Percentiles rank a stretch among this genome's conserved stretches.
Conservation (phyloP, 2,329 filamentous ascomycete genomes). For the Colletotrichum tofieldiae region DNA sequence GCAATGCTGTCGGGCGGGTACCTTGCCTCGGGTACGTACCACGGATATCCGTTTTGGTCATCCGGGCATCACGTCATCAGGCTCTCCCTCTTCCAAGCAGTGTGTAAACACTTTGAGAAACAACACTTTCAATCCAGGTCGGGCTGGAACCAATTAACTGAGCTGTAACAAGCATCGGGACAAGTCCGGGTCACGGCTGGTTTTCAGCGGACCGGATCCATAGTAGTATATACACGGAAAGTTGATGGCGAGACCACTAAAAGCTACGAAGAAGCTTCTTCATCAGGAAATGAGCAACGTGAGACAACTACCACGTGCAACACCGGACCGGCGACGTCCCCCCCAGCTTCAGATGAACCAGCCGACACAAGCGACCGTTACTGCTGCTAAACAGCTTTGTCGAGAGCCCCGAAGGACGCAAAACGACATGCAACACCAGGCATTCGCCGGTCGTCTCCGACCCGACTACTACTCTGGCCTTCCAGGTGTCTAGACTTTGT, state of each 20-base stretch:
- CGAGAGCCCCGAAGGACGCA: neutral
- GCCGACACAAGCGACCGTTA: too few relatives aligned
- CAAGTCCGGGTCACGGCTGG: neutral
- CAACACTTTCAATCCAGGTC: neutral
- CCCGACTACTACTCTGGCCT: conserved; percentile 42
- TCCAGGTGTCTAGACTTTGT: too few relatives aligned
- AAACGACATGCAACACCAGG: conserved; percentile 39
- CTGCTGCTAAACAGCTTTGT: neutral
- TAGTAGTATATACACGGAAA: neutral
- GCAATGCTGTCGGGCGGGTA: conserved; percentile 11
- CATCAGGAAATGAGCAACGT: conserved; percentile 1
- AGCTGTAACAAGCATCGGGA: neutral
- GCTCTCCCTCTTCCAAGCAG: neutral
- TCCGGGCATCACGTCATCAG: conserved; percentile 14
- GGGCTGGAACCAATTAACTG: neutral
- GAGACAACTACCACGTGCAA: conserved; percentile 2
- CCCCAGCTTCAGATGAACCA: conserved; percentile 7
- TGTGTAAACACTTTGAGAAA: neutral
- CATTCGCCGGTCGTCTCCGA: conserved; percentile 41
- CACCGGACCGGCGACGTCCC: neutral
- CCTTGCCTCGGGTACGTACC: conserved; percentile 14
- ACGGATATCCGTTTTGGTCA: conserved; percentile 25
- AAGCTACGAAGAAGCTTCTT: neutral
- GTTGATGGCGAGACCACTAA: neutral
- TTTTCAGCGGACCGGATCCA: neutral